These are phyloP conservation scores for Larix sibirica DNA, from an alignment of 83 land plant genomes.

Conservation along the genomic window DNA sequence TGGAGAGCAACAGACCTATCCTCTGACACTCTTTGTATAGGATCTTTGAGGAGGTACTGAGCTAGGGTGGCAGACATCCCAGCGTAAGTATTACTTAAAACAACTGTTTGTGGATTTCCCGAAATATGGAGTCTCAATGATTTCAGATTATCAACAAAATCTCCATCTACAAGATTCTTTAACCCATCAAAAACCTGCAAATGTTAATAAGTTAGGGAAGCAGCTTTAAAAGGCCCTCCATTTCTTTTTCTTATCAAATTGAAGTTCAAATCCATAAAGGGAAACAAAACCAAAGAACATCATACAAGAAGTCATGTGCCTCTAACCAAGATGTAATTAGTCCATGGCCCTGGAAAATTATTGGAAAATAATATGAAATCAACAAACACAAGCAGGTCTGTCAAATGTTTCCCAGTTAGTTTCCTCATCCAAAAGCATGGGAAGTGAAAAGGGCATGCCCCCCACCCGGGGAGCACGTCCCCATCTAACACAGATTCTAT, in stretches of 20 bases:
- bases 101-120: constrained; percentile 34
- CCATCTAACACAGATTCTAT: too few relatives aligned
- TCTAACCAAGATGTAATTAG: too few relatives aligned
- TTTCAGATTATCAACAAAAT: constrained; percentile 26
- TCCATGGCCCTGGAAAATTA: too few relatives aligned
- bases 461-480: too few relatives aligned
- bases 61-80: neutral
- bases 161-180: constrained; percentile 16
- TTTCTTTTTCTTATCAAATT: too few relatives aligned
- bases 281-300: constrained; percentile 3
- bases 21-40: neutral
- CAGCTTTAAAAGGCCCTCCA: too few relatives aligned
- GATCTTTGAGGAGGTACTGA: constrained; percentile 6
- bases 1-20: constrained; percentile 16
- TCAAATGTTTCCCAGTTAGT: too few relatives aligned
- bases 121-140: constrained; percentile 31
- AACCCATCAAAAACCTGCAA: constrained; percentile 63
- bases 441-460: too few relatives aligned
- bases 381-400: too few relatives aligned
- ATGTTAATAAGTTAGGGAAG: neutral
- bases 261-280: too few relatives aligned
- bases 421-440: too few relatives aligned
- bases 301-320: neutral
- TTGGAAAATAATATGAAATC: too few relatives aligned
- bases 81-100: constrained; percentile 33